These are phyloP conservation scores for Claviceps pusilla DNA, from an alignment of 2,329 filamentous ascomycete genomes.

Conservation along the genomic window DNA sequence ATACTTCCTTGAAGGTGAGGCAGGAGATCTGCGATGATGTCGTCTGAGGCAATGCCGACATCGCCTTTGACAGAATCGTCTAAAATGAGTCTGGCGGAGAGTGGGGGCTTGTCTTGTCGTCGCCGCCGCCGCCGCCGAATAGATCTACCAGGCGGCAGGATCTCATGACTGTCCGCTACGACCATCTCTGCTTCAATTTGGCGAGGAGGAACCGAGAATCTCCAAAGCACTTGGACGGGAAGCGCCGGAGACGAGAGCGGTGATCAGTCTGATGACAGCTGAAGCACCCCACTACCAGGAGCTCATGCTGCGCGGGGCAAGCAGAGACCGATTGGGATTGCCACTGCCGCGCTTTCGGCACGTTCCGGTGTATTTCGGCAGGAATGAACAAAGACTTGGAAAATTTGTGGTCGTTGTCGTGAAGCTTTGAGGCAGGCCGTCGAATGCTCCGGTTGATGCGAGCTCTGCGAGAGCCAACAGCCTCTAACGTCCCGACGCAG, in stretches of 20 bases:
- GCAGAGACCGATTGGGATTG: background rate
- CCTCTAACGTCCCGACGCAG: background rate
- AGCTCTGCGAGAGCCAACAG: background rate
- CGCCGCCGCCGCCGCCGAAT: constrained; percentile 41
- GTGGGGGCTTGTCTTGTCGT: constrained; percentile 54
- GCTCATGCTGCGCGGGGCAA: background rate
- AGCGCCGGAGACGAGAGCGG: background rate
- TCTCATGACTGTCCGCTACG: constrained; percentile 14
- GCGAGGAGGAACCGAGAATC: background rate
- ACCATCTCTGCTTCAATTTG: constrained; percentile 12
- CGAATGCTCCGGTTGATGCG: background rate
- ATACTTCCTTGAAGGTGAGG: constrained; percentile 41
- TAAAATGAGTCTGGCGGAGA: constrained; percentile 67
- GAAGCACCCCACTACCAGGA: background rate
- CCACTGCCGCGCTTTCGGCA: background rate
- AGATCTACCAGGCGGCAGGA: constrained; percentile 21
- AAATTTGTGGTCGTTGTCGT: background rate
- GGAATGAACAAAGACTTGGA: background rate
- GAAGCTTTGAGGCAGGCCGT: background rate
- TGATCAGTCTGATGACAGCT: background rate
- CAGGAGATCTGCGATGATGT: constrained; percentile 72
- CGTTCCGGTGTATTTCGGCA: no score
- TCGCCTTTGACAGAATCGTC: constrained; percentile 78
- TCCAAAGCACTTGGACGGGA: background rate
- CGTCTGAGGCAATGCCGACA: constrained; percentile 71